Evolutionary conservation across 345 rosid genomes (phyloP), one percentile per base, ranked within the genome.

Genomic region (Stellera chamaejasme): DNA sequence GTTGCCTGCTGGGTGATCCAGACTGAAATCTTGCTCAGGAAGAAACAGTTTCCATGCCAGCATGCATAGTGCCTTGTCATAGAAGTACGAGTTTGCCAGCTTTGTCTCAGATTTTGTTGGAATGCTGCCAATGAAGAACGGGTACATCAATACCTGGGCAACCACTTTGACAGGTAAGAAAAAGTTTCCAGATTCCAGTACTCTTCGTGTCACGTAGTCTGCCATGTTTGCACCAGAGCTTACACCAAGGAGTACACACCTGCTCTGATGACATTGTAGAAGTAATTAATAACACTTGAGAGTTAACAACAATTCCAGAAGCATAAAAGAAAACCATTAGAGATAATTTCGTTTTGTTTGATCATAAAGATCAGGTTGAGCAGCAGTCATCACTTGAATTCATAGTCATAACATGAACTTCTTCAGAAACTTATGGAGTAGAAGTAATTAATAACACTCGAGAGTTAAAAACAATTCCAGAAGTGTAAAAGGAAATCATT

Each of bases 211-310:
- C 69, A 86, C 87, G 64, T 79, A 78, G 62, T 89, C 91, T 25
- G 90, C 97, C 61, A 93, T 84, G 75, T 87, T 89, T 50, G 86
- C 91, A 49, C 99, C 97, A 55, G 82, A 79, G 66, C 96, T 87
- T 72, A 78, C 86, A 13, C 97, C 96, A 10, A 87, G 89, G 52
- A 93, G 79, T 56, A 93, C 82, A 63, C 96, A 93, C 64, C 97
- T 88, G 91, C 64, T 73, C 27, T 9, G 15, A 69, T 43, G 55
- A 53, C 13, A 60, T 11, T 13, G 43, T 57, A 5, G 9, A 32
- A 32, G 7, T 5, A 32, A 32, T 32, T 32, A 32, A 4, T 25
- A 63, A 45, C 47, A 32, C 39, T 32, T 32, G 39, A 5, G 39
- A 32, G 5, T 32, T 32, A 32, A 32, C 1, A 32, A 8, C 39